Percentiles rank a stretch among this genome's conserved stretches.
These are phyloP conservation scores for Mycena citricolor DNA, from an alignment of 1,284 basidiomycete species.

Conservation along the genomic window DNA sequence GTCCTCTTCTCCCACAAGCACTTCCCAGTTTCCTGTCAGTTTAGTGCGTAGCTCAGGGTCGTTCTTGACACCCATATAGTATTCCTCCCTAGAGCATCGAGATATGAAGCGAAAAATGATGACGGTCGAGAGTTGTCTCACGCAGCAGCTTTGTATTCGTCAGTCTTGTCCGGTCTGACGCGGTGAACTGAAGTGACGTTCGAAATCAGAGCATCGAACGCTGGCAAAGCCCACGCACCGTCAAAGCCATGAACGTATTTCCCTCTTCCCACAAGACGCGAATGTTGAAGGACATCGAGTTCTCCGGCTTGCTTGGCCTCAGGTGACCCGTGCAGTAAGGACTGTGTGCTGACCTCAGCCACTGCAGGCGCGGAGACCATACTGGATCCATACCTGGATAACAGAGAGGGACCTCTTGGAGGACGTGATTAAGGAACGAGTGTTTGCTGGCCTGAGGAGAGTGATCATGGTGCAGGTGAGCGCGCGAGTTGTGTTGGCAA, in stretches of 20 bases:
- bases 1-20: constrained; percentile 83
- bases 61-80: constrained; percentile 76
- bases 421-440: constrained; percentile 15
- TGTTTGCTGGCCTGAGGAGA: constrained; percentile 15
- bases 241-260: constrained; percentile 90
- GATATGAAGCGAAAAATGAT: constrained; percentile 1
- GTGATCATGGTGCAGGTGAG: constrained; percentile 18
- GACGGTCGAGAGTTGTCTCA: constrained; percentile 41
- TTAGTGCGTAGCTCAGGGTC: constrained; percentile 78
- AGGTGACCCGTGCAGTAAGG: constrained; percentile 72
- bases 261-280: constrained; percentile 79
- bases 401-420: constrained; percentile 18
- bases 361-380: neutral
- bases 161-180: constrained; percentile 76
- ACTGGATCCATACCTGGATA: constrained; percentile 22
- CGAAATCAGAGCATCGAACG: constrained; percentile 7
- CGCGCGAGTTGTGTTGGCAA: too few relatives aligned
- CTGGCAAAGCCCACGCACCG: constrained; percentile 47
- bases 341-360: constrained; percentile 35
- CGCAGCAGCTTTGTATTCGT: constrained; percentile 86
- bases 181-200: constrained; percentile 60
- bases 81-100: constrained; percentile 60
- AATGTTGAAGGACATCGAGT: constrained; percentile 75
- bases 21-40: constrained; percentile 90
- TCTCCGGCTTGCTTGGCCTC: constrained; percentile 84